Percentiles rank a stretch among this genome's conserved stretches.
Evolutionary conservation across 169 alveolate species (phyloP).

Genomic region (Eimeria praecox): DNA sequence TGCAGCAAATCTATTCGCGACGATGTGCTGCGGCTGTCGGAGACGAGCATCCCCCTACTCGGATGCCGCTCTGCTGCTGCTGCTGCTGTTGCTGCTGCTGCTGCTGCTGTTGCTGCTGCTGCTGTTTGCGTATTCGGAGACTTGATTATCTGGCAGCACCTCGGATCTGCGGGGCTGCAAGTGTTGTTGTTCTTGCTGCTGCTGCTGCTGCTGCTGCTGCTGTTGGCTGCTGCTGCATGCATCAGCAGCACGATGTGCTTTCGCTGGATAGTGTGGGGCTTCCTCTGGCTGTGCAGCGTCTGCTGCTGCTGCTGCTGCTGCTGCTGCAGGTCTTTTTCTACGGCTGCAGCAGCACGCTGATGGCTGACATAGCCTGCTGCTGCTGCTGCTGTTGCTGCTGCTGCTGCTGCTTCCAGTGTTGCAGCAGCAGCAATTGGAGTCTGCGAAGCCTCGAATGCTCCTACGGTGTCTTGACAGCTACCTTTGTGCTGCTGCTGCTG

Average conservation of each 20-base stretch:
- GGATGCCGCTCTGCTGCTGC: background rate
- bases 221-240: background rate
- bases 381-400: background rate
- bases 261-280: background rate
- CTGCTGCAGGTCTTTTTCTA: background rate
- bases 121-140: background rate
- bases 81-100: slow-evolving; percentile 19
- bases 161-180: background rate
- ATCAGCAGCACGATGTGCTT: background rate
- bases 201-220: slow-evolving; percentile 27
- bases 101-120: slow-evolving; percentile 28
- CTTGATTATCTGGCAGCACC: background rate
- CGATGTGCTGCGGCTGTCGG: background rate
- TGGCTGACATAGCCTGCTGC: slow-evolving; percentile 8
- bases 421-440: slow-evolving; percentile 19
- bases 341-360: background rate
- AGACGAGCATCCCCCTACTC: background rate
- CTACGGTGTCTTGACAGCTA: background rate
- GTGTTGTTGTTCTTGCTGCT: slow-evolving; percentile 21
- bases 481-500: slow-evolving; percentile 9
- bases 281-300: background rate
- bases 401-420: background rate
- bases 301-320: slow-evolving; percentile 22
- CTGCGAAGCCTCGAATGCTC: slow-evolving; percentile 3
- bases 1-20: background rate